Conservation (phyloP, 2,329 filamentous ascomycete species). For the Ophiocordyceps unilateralis region DNA sequence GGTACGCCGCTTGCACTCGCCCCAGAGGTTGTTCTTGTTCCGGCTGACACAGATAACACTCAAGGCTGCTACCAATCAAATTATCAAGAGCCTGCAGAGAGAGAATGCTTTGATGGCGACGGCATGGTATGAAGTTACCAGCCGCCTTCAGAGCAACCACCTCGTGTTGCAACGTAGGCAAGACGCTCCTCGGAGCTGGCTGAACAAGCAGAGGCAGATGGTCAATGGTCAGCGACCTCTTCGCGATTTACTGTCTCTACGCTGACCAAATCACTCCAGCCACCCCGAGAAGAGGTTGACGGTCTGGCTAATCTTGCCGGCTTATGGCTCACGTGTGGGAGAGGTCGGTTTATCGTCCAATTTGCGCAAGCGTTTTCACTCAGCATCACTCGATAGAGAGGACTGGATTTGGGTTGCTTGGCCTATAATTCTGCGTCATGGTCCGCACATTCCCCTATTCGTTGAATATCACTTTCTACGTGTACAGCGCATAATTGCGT, state of each 20-base stretch:
- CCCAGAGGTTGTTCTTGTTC: not conserved
- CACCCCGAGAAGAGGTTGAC: constrained; percentile 22
- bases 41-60: not conserved
- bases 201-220: constrained; percentile 65
- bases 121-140: constrained; percentile 76
- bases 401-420: not conserved
- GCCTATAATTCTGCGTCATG: not conserved
- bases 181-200: constrained; percentile 64
- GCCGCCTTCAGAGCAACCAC: constrained; percentile 65
- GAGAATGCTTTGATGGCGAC: constrained; percentile 65
- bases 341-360: not conserved
- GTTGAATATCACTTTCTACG: not conserved
- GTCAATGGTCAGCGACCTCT: constrained; percentile 38
- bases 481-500: not conserved
- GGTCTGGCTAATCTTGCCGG: not conserved
- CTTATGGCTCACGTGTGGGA: too few species aligned
- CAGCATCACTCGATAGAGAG: not conserved
- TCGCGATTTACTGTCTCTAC: constrained; percentile 24
- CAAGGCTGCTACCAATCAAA: constrained; percentile 33
- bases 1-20: constrained; percentile 17
- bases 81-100: constrained; percentile 52
- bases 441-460: not conserved
- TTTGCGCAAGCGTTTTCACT: not conserved
- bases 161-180: constrained; percentile 59
- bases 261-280: constrained; percentile 23